Evolutionary conservation across 805 yeast genomes (phyloP).

Genomic region (Metschnikowia colocasiae): DNA sequence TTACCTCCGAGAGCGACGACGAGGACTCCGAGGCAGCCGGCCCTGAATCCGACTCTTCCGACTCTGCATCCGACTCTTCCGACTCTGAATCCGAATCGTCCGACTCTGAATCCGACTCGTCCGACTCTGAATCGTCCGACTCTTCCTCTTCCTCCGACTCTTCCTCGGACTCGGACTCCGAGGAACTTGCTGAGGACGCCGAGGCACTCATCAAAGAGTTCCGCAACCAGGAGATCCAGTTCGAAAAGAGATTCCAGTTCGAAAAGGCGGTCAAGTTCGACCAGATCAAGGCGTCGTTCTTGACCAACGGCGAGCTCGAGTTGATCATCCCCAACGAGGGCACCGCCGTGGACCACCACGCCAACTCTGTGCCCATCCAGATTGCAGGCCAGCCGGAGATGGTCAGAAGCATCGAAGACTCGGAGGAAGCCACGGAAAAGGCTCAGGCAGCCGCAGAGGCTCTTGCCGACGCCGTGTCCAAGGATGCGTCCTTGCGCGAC

Average conservation of each 20-base stretch:
- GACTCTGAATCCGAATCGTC: conserved; percentile 11
- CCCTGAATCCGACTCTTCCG: conserved; percentile 10
- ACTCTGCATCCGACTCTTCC: too few relatives aligned
- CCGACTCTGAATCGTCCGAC: conserved; percentile 15
- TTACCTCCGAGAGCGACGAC: conserved; percentile 23
- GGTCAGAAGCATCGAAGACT: conserved; percentile 2
- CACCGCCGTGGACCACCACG: conserved; percentile 10
- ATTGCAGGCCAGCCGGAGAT: conserved; percentile 20
- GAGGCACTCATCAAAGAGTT: conserved; percentile 35
- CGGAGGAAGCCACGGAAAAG: conserved; percentile 12
- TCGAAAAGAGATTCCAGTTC: conserved; percentile 42
- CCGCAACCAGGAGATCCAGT: conserved; percentile 37
- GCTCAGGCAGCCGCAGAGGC: conserved; percentile 15
- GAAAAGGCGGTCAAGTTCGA: conserved; percentile 36
- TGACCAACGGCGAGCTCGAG: conserved; percentile 40
- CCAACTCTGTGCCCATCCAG: conserved; percentile 25
- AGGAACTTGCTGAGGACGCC: conserved; percentile 41
- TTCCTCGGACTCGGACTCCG: conserved; percentile 24
- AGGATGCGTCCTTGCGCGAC: conserved; percentile 19
- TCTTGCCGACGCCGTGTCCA: conserved; percentile 14
- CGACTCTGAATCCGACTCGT: conserved; percentile 17
- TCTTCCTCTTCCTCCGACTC: conserved; percentile 13
- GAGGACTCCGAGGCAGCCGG: conserved; percentile 20
- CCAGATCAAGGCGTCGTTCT: conserved; percentile 37
- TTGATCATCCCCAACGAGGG: conserved; percentile 38